phyloP scores from a whole-genome alignment of 768 basidiomycete species.

The Boletus eberwhitei region DNA sequence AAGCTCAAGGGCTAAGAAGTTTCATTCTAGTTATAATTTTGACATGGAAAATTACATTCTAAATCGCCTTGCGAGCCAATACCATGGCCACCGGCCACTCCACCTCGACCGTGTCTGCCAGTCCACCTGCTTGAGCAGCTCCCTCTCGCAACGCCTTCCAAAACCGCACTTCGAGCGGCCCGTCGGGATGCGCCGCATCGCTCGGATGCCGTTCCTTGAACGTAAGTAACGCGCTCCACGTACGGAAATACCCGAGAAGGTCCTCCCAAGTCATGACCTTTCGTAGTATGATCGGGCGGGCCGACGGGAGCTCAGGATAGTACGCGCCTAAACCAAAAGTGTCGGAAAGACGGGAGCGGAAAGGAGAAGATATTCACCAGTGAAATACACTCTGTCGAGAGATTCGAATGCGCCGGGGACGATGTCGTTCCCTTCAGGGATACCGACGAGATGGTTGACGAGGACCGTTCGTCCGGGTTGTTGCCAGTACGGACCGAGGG shows the following conservation, averaged over 20 bases:
- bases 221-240: conserved; percentile 66
- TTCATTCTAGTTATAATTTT: too few species aligned
- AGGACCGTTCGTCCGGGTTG: conserved; percentile 1
- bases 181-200: conserved; percentile 46
- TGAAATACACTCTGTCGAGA: conserved; percentile 55
- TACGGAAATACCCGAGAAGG: conserved; percentile 64
- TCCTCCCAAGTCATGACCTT: conserved; percentile 63
- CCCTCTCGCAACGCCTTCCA: conserved; percentile 51
- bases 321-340: conserved; percentile 35
- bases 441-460: background rate
- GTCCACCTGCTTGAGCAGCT: conserved; percentile 24
- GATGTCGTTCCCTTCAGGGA: background rate
- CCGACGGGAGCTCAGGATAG: conserved; percentile 36
- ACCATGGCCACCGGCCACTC: conserved; percentile 40
- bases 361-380: conserved; percentile 35
- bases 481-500: conserved; percentile 8
- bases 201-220: conserved; percentile 62
- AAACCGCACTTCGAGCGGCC: conserved; percentile 64
- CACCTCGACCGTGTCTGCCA: conserved; percentile 31
- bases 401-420: conserved; percentile 28
- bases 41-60: too few species aligned
- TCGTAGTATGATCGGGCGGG: conserved; percentile 47
- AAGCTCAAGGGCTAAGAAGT: too few species aligned
- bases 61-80: conserved; percentile 11
- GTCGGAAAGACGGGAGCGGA: background rate